These are phyloP conservation scores for Acacia pycnantha DNA, from an alignment of 331 rosid species.

Conservation along the genomic window DNA sequence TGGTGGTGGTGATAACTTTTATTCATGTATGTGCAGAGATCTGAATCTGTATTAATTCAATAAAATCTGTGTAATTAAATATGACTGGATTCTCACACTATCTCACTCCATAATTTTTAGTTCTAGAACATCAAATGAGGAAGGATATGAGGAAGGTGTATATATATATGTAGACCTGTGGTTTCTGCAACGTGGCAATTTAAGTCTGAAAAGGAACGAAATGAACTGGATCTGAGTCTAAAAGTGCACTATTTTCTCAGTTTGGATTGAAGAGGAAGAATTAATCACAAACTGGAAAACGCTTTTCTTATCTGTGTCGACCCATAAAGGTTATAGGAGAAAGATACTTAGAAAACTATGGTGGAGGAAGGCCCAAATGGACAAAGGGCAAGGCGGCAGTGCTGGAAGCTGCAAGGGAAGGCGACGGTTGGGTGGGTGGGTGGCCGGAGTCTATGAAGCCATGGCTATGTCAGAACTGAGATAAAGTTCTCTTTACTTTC, in stretches of 20 bases:
- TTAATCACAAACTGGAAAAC: constrained; percentile 5
- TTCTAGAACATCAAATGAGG: neutral
- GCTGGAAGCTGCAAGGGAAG: no score
- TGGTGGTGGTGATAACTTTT: neutral
- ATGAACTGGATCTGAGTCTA: constrained; percentile 17
- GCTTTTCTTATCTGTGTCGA: neutral
- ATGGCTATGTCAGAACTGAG: constrained; percentile 42
- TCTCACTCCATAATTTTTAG: neutral
- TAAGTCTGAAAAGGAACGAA: constrained; percentile 2
- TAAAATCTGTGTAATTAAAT: neutral
- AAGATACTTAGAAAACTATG: neutral
- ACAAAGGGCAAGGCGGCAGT: constrained; percentile 27
- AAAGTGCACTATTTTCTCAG: neutral
- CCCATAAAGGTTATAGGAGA: neutral
- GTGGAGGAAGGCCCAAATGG: constrained; percentile 10
- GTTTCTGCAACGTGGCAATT: constrained; percentile 23
- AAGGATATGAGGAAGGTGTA: neutral
- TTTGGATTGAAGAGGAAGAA: neutral
- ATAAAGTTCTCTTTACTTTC: neutral
- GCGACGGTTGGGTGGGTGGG: neutral
- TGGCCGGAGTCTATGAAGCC: constrained; percentile 42
- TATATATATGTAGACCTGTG: neutral
- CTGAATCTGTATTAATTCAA: neutral
- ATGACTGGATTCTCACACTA: constrained; percentile 1
- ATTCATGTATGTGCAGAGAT: neutral